Percentiles rank a stretch among this genome's conserved stretches.
Conservation (phyloP, 768 basidiomycete species). For the Rhodotorula paludigena region DNA sequence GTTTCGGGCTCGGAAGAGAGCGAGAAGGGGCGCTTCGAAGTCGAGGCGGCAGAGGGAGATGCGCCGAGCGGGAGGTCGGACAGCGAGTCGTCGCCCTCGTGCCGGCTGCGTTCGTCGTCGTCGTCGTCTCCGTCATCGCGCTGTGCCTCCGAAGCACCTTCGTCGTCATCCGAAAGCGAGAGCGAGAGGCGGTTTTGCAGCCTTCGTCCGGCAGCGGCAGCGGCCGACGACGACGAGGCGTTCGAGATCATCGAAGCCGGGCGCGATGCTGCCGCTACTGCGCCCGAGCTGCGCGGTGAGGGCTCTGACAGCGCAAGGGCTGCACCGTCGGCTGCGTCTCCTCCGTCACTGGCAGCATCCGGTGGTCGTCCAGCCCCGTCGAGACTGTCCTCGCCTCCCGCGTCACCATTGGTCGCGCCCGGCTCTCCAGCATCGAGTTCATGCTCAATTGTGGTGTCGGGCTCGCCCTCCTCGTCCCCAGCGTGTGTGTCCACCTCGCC, state of each 20-base stretch:
- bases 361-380: too few relatives aligned
- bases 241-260: background rate
- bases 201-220: background rate
- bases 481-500: background rate
- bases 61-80: background rate
- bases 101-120: background rate
- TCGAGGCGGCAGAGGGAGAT: background rate
- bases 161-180: background rate
- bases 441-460: background rate
- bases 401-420: too few relatives aligned
- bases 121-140: background rate
- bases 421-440: too few relatives aligned
- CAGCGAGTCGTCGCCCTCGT: background rate
- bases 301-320: too few relatives aligned
- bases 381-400: too few relatives aligned
- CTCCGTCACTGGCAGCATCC: too few relatives aligned
- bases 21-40: slow-evolving; percentile 23
- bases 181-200: slow-evolving; percentile 2
- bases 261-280: background rate
- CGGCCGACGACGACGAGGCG: background rate
- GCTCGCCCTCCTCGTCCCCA: background rate
- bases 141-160: too few relatives aligned
- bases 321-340: background rate
- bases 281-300: background rate
- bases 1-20: slow-evolving; percentile 27